phyloP scores from a whole-genome alignment of 2,329 filamentous ascomycete species.

The Colletotrichum kahawae region DNA sequence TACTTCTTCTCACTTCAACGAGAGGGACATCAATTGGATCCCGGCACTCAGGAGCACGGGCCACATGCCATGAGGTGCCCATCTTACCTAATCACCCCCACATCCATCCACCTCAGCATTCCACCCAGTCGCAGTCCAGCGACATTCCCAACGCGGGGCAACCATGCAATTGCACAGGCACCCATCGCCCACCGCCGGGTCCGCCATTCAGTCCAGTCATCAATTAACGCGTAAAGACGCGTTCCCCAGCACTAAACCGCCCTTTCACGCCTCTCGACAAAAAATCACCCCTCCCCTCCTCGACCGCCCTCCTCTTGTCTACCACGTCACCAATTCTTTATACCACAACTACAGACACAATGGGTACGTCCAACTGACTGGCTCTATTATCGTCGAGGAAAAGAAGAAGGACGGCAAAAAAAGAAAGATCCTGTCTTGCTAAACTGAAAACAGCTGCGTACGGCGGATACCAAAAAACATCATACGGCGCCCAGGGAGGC shows the following conservation, averaged over 20 bases:
- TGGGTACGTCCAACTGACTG: neutral
- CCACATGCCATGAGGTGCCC: neutral
- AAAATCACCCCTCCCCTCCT: neutral
- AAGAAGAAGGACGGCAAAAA: neutral
- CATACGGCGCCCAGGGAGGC: conserved; percentile 60
- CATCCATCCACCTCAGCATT: neutral
- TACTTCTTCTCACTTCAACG: too few relatives aligned
- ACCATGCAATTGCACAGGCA: neutral
- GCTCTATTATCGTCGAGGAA: neutral
- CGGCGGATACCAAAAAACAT: conserved; percentile 41
- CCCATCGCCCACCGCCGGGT: neutral
- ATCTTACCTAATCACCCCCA: neutral
- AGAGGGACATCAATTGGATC: neutral
- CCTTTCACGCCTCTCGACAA: neutral
- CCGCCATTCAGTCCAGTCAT: neutral
- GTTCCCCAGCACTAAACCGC: neutral
- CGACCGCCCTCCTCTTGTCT: neutral
- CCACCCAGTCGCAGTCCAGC: neutral
- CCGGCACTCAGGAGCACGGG: neutral
- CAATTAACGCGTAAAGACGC: neutral
- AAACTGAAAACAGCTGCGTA: conserved; percentile 47
- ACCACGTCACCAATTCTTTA: neutral
- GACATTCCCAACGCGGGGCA: neutral
- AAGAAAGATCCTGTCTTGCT: neutral
- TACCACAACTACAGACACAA: neutral